These are phyloP conservation scores for Aspergillus quadricinctus DNA, from an alignment of 2,329 filamentous ascomycete species.

Conservation along the genomic window DNA sequence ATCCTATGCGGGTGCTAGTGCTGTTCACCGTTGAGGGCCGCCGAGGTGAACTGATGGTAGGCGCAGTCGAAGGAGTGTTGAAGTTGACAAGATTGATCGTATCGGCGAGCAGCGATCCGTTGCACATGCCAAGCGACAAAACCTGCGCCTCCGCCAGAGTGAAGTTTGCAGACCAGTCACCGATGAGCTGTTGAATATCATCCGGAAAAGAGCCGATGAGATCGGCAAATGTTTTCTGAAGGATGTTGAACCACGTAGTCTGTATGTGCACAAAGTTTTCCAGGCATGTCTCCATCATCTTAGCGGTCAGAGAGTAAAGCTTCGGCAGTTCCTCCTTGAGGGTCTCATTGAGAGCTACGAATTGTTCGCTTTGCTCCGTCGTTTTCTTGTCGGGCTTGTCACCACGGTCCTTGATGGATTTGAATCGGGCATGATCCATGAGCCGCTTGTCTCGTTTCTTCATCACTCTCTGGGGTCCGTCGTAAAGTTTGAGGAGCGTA, in stretches of 20 bases:
- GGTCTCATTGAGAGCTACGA: slow-evolving; percentile 85
- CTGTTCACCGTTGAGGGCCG: slow-evolving; percentile 49
- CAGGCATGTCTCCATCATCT: slow-evolving; percentile 76
- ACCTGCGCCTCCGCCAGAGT: slow-evolving; percentile 69
- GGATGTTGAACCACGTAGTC: slow-evolving; percentile 73
- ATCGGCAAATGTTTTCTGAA: slow-evolving; percentile 75
- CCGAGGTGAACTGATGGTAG: slow-evolving; percentile 39
- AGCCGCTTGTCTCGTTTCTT: slow-evolving; percentile 92
- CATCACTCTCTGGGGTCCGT: slow-evolving; percentile 82
- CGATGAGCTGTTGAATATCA: slow-evolving; percentile 68
- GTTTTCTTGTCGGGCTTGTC: slow-evolving; percentile 87
- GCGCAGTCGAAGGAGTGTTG: slow-evolving; percentile 46
- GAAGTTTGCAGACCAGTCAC: slow-evolving; percentile 74
- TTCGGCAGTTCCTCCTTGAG: slow-evolving; percentile 87
- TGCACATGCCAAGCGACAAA: slow-evolving; percentile 69
- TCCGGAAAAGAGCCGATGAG: slow-evolving; percentile 66
- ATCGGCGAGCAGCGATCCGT: slow-evolving; percentile 61
- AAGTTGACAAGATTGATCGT: slow-evolving; percentile 58
- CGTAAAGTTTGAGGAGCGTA: slow-evolving; percentile 71
- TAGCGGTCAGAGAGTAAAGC: slow-evolving; percentile 75
- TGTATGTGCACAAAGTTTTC: slow-evolving; percentile 82
- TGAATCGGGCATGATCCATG: slow-evolving; percentile 78
- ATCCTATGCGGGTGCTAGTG: slow-evolving; percentile 55
- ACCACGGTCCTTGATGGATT: slow-evolving; percentile 70
- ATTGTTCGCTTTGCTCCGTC: slow-evolving; percentile 78